Evolutionary conservation across 805 yeast genomes (phyloP), one percentile per base, ranked within the genome.

Genomic region (Cyberlindnera bimundalis): DNA sequence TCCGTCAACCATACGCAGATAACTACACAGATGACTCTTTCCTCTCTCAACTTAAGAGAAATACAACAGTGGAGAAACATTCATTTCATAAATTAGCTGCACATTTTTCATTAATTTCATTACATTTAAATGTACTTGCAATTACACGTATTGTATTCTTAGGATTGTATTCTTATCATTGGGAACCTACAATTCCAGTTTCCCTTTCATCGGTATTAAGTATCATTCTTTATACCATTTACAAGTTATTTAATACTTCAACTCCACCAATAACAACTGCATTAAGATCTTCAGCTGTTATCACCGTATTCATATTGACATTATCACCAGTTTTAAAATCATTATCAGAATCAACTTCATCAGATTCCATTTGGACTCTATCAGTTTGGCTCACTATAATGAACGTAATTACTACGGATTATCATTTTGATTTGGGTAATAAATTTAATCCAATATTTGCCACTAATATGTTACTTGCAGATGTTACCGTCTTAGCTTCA

Each of bases 361-460:
- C 93, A 0, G 98, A 93, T 65, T 87, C 96, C 13, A 88, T 93
- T 45, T 91, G 98, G 97, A 89, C 96, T 0, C 62, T 93, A 5
- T 78, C 95, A 7, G 79, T 82, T 34, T 83, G 96, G 80, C 67
- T 93, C 13, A 79, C 85, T 24, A 51, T 87, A 10, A 65, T 80
- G 32, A 88, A 88, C 53, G 65, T 89, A 3, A 55, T 81, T 19
- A 70, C 80, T 51, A 80, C 82, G 56, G 86, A 86, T 61, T 82
- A 84, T 59, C 73, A 84, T 27, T 67, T 74, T 53, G 76, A 74
- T 46, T 56, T 73, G n/a, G 25, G 6, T 11, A 14, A 14, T 29
- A 44, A 41, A 13, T 45, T 49, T 39, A 53, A 51, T 38, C 84
- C 75, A 29, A 84, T 77, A 33, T 61, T 89, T 9, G 80, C 95